Percentiles rank a stretch among this genome's conserved stretches.
phyloP scores from a whole-genome alignment of 257 asterid species.

The Buddleja alternifolia region DNA sequence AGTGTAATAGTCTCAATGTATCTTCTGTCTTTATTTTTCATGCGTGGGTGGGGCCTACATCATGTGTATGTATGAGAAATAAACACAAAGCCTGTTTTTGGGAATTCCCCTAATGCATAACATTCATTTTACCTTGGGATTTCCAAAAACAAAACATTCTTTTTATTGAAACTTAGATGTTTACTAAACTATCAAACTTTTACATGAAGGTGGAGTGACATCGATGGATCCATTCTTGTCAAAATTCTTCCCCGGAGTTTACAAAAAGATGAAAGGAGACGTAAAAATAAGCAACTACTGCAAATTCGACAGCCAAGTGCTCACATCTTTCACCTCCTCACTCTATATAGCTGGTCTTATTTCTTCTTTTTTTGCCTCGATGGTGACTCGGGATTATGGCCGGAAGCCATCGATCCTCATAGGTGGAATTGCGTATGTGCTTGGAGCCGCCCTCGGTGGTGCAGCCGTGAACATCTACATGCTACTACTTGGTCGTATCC shows the following conservation, averaged over 20 bases:
- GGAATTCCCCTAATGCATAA: no score
- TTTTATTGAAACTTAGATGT: not conserved
- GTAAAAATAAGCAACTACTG: constrained; percentile 51
- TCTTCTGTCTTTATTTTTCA: no score
- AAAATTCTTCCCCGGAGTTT: constrained; percentile 55
- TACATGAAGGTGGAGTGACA: constrained; percentile 57
- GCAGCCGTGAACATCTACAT: constrained; percentile 37
- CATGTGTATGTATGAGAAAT: no score
- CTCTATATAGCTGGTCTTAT: constrained; percentile 61
- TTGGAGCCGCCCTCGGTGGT: constrained; percentile 48
- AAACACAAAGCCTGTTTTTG: no score
- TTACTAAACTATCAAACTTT: not conserved
- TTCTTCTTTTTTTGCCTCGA: constrained; percentile 54
- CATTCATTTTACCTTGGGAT: no score
- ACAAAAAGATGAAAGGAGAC: constrained; percentile 41
- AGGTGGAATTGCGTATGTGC: constrained; percentile 52
- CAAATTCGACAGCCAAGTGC: constrained; percentile 55
- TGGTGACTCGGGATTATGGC: constrained; percentile 49
- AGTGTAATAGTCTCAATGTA: no score
- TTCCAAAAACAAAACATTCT: no score
- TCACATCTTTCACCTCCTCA: constrained; percentile 57
- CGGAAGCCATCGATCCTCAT: constrained; percentile 52
- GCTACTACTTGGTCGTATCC: constrained; percentile 40
- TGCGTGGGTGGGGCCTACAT: no score
- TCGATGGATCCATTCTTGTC: constrained; percentile 60